Conservation (phyloP, 2,329 filamentous ascomycete species). For the Elsinoe ampelina region DNA sequence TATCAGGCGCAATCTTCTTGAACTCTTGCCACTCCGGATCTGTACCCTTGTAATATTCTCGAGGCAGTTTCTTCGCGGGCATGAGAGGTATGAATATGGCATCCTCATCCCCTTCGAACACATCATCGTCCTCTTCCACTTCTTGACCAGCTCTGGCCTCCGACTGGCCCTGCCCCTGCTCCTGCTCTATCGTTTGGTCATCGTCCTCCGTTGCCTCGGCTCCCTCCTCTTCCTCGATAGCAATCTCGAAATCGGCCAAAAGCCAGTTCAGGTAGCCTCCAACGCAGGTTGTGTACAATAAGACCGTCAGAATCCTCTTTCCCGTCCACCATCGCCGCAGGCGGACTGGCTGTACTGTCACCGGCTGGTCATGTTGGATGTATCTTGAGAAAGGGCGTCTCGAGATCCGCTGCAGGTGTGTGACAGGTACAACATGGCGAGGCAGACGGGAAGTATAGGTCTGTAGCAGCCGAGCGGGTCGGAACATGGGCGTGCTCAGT, state of each 20-base stretch:
- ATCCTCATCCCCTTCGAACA: constrained; percentile 27
- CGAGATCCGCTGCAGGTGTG: background rate
- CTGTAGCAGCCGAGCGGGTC: constrained; percentile 6
- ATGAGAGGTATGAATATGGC: constrained; percentile 42
- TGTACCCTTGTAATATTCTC: constrained; percentile 39
- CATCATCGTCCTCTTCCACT: constrained; percentile 26
- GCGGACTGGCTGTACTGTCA: constrained; percentile 12
- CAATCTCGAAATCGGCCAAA: constrained; percentile 22
- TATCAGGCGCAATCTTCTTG: constrained; percentile 36
- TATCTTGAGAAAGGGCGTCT: background rate
- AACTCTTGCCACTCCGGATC: constrained; percentile 48
- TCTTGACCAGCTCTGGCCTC: constrained; percentile 20
- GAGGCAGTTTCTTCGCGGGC: constrained; percentile 33
- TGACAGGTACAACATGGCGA: background rate
- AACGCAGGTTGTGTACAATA: constrained; percentile 1
- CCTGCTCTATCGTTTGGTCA: background rate
- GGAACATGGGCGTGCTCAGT: constrained; percentile 11
- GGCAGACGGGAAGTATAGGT: constrained; percentile 10
- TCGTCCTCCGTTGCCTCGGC: constrained; percentile 15
- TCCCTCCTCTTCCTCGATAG: constrained; percentile 21
- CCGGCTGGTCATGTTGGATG: constrained; percentile 7
- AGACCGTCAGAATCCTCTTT: constrained; percentile 3
- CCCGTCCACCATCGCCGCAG: constrained; percentile 9
- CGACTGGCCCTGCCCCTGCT: background rate
- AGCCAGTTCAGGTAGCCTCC: constrained; percentile 16